A percentile compares a stretch with the other conserved stretches of the same genome.
Evolutionary conservation across 108 stramenopile genomes (phyloP).

Genomic region (Cyclotella kingstonii): DNA sequence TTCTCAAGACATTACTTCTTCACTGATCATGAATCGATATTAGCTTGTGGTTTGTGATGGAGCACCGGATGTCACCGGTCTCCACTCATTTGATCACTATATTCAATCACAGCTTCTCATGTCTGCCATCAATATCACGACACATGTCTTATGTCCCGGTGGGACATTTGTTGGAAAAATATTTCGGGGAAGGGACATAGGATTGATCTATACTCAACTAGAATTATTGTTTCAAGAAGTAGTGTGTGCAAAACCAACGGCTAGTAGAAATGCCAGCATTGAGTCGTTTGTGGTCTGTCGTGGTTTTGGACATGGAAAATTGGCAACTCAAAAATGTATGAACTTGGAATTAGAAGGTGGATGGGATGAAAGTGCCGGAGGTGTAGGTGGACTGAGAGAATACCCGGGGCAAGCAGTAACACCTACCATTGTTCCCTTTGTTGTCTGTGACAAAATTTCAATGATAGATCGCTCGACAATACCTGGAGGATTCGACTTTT

Average conservation of each 20-base stretch:
- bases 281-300: slow-evolving; percentile 94
- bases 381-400: slow-evolving; percentile 39
- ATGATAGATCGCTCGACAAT: slow-evolving; percentile 26
- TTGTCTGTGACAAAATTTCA: slow-evolving; percentile 71
- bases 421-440: slow-evolving; percentile 66
- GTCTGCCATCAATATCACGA: slow-evolving; percentile 91
- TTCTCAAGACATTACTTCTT: background rate
- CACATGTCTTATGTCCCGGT: slow-evolving; percentile 75
- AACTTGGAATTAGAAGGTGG: slow-evolving; percentile 66
- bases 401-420: slow-evolving; percentile 8
- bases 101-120: slow-evolving; percentile 93
- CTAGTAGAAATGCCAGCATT: slow-evolving; percentile 83
- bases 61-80: slow-evolving; percentile 97
- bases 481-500: slow-evolving; percentile 36
- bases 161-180: slow-evolving; percentile 99
- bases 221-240: slow-evolving; percentile 84
- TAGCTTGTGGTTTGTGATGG: slow-evolving; percentile 97
- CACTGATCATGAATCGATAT: background rate
- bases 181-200: slow-evolving; percentile 91
- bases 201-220: slow-evolving; percentile 90
- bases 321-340: slow-evolving; percentile 37
- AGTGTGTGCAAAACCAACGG: slow-evolving; percentile 82
- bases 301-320: slow-evolving; percentile 46
- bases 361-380: slow-evolving; percentile 36
- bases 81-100: slow-evolving; percentile 94